A percentile compares a stretch with the other conserved stretches of the same genome.
phyloP scores from a whole-genome alignment of 495 filamentous ascomycete species.

The Filosporella fistucella region DNA sequence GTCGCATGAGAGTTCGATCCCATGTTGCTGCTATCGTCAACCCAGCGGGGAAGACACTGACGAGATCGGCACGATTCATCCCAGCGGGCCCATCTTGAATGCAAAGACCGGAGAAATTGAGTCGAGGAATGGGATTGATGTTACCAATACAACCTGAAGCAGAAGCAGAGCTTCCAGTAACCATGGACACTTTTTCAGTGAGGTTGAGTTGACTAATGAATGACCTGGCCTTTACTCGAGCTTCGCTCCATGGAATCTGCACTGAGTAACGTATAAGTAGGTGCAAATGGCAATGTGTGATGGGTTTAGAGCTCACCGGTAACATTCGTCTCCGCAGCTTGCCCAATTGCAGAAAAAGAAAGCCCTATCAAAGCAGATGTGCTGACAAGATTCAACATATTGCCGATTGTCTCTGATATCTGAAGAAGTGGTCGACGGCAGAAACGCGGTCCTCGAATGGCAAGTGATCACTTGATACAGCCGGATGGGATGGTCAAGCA shows the following conservation, averaged over 20 bases:
- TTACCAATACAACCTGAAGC: conserved; percentile 62
- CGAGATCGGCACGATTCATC: conserved; percentile 55
- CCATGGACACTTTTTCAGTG: conserved; percentile 14
- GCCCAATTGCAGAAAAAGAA: too few species aligned
- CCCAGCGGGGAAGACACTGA: conserved; percentile 74
- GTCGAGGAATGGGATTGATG: conserved; percentile 46
- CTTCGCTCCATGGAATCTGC: conserved; percentile 7
- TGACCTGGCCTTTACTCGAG: conserved; percentile 1
- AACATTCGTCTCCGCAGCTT: too few species aligned
- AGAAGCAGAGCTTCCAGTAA: conserved; percentile 11
- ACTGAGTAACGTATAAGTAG: too few species aligned
- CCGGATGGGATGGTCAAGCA: too few species aligned
- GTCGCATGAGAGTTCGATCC: conserved; percentile 52
- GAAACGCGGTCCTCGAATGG: too few species aligned
- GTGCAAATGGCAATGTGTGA: too few species aligned
- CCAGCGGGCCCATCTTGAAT: conserved; percentile 45
- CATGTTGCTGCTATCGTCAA: conserved; percentile 77
- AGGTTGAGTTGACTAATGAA: conserved; percentile 10
- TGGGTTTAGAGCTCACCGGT: too few species aligned
- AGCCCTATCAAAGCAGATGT: too few species aligned
- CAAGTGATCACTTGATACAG: too few species aligned
- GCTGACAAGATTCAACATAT: too few species aligned
- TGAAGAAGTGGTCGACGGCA: too few species aligned
- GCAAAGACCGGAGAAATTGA: conserved; percentile 42
- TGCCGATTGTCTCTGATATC: too few species aligned